Percentiles rank a stretch among this genome's conserved stretches.
Conservation (phyloP, 345 rosid genomes). For the Limnanthes douglasii region DNA sequence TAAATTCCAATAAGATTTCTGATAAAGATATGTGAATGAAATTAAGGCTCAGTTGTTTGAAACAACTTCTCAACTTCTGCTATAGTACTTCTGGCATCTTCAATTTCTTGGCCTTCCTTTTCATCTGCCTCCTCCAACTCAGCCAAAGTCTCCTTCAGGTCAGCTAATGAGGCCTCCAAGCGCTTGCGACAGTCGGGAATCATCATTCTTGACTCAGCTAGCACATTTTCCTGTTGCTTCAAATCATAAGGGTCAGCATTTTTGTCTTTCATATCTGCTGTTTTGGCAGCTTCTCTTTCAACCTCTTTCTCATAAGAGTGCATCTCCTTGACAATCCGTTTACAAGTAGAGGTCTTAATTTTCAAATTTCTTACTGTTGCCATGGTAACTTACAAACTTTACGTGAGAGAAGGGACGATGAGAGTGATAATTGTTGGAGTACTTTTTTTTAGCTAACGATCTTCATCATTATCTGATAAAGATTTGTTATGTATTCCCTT, state of each 20-base stretch:
- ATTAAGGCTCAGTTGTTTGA: slow-evolving; percentile 29
- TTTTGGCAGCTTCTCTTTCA: slow-evolving; percentile 78
- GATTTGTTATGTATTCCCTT: no score
- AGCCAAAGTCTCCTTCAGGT: slow-evolving; percentile 39
- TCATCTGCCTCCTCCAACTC: slow-evolving; percentile 37
- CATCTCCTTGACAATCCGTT: slow-evolving; percentile 71
- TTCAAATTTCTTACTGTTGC: slow-evolving; percentile 57
- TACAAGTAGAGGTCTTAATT: slow-evolving; percentile 70
- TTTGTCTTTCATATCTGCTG: slow-evolving; percentile 79
- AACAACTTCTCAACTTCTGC: slow-evolving; percentile 34
- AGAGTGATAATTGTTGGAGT: no score
- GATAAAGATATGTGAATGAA: no score
- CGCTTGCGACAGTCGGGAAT: slow-evolving; percentile 61
- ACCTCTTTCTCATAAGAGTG: slow-evolving; percentile 89
- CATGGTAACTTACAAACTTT: slow-evolving; percentile 39
- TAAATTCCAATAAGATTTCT: no score
- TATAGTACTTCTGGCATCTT: slow-evolving; percentile 21
- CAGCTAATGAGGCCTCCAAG: no score
- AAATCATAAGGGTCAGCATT: slow-evolving; percentile 92
- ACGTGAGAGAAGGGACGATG: no score
- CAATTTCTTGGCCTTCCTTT: slow-evolving; percentile 28
- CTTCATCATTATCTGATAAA: no score
- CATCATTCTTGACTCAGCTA: slow-evolving; percentile 82
- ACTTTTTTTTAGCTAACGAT: no score
- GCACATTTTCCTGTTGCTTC: slow-evolving; percentile 90